Percentiles rank a stretch among this genome's conserved stretches.
These are phyloP conservation scores for Lepidium sativum DNA, from an alignment of 345 rosid genomes.

Conservation along the genomic window DNA sequence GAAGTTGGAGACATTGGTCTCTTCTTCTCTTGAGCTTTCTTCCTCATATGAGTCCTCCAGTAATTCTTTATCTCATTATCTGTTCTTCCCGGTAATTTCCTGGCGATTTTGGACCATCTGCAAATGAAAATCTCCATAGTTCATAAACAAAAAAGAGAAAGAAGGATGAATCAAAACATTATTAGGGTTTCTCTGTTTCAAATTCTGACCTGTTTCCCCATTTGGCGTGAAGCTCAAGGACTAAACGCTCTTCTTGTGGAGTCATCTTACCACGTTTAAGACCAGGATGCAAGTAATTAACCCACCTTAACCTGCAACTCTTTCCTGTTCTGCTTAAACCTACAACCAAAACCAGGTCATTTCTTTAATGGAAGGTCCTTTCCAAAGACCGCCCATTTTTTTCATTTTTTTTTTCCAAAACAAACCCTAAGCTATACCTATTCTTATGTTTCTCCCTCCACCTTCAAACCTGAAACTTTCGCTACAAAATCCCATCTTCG, in stretches of 20 bases:
- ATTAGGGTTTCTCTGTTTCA: conserved; percentile 8
- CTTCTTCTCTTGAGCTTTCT: conserved; percentile 82
- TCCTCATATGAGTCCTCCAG: conserved; percentile 95
- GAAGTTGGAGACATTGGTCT: conserved; percentile 37
- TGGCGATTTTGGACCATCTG: conserved; percentile 97
- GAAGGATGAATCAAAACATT: not conserved
- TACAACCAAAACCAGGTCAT: conserved; percentile 63
- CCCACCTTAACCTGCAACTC: conserved; percentile 99
- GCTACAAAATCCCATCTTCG: conserved; percentile 99
- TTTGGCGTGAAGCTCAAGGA: conserved; percentile 85
- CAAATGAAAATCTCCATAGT: not conserved
- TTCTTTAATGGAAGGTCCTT: conserved; percentile 38
- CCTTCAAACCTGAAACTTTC: conserved; percentile 99
- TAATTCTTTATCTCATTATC: conserved; percentile 97
- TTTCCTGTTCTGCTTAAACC: conserved; percentile 98
- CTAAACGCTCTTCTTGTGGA: conserved; percentile 79
- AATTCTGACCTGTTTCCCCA: conserved; percentile 87
- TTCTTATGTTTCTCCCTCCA: conserved; percentile 87
- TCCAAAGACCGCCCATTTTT: conserved; percentile 39
- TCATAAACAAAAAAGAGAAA: not conserved
- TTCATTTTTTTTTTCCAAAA: not conserved
- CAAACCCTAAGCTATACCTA: conserved; percentile 54
- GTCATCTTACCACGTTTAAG: conserved; percentile 98
- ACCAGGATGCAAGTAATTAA: conserved; percentile 94
- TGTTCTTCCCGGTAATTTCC: conserved; percentile 87